Conservation (phyloP, 495 filamentous ascomycete genomes). For the Hypoxylon lienhwacheense region DNA sequence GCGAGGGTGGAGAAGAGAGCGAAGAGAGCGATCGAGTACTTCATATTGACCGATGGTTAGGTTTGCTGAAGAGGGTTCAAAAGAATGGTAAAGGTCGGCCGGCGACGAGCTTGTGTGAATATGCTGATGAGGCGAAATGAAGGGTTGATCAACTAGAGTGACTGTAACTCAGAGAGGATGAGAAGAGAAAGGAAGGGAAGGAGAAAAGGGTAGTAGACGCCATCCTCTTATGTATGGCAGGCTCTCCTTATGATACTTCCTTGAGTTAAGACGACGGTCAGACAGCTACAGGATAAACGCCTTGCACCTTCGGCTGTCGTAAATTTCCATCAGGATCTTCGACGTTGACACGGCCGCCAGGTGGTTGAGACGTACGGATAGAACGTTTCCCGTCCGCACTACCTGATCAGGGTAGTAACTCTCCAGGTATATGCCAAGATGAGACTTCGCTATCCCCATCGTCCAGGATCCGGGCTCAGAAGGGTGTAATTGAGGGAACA, state of each 20-base stretch:
- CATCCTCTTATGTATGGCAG: constrained; percentile 20
- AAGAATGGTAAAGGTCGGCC: constrained; percentile 48
- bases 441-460: constrained; percentile 18
- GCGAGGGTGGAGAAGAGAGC: constrained; percentile 50
- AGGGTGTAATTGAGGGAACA: constrained; percentile 22
- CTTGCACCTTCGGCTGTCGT: constrained; percentile 10
- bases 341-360: constrained; percentile 18
- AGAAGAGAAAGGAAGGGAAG: constrained; percentile 11
- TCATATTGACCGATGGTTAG: constrained; percentile 50
- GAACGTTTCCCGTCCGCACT: constrained; percentile 15
- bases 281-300: constrained; percentile 6
- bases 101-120: constrained; percentile 47
- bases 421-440: constrained; percentile 7
- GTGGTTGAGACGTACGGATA: constrained; percentile 27
- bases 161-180: constrained; percentile 26
- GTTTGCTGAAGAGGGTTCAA: constrained; percentile 12
- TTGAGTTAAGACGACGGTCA: constrained; percentile 2
- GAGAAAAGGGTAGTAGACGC: not conserved
- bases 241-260: constrained; percentile 7
- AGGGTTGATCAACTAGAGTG: constrained; percentile 29
- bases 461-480: constrained; percentile 4
- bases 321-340: constrained; percentile 20
- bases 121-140: constrained; percentile 33
- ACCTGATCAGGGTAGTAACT: constrained; percentile 22
- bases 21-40: constrained; percentile 52